Base-by-base conservation (phyloP, 345 rosid species). In the Cardamine chenopodiifolia region DNA sequence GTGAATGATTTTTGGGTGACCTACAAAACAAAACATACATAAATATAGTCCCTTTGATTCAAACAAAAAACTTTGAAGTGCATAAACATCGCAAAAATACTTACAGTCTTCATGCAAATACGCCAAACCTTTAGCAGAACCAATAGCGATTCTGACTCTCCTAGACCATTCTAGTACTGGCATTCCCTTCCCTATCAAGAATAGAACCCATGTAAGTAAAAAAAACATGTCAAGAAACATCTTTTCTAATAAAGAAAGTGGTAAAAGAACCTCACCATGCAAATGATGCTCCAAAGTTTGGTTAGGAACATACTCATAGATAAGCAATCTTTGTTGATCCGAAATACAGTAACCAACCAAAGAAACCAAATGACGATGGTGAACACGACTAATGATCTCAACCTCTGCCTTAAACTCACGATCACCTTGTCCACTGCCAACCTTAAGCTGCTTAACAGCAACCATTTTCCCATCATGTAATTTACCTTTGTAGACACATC, bases 81-180 rank as follows among this genome's bases (percentile, higher is more conserved):
- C 1, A 3, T 37, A 68, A 17, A 55, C 29, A 71, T 47, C 0
- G 32, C 25, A 32, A 77, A 53, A 44, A 55, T 48, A 83, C 99
- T 7, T 86, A 96, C 98, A 96, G 50, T 92, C 99, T 85, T 96
- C 99, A 34, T 96, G 98, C 62, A 96, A 83, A 81, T 92, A 96
- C 17, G 99, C 97, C 82, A 96, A 84, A 22, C 98, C 99, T 92
- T 92, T 96, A 6, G 99, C 99, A 48, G 99, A 81, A 11, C 99
- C 98, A 23, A 90, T 64, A 35, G 99, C 98, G 59, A 90, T 92
- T 71, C 85, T 89, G 77, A 96, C 82, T 84, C 99, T 84, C 78
- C 77, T 84, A 63, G 83, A 61, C 99, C 99, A 96, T 68, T 92
- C 97, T 44, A 96, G 83, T 7, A 82, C 91, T 0, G 86, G 84